Conservation (phyloP, 2,329 filamentous ascomycete genomes). For the Laburnicola sp. region DNA sequence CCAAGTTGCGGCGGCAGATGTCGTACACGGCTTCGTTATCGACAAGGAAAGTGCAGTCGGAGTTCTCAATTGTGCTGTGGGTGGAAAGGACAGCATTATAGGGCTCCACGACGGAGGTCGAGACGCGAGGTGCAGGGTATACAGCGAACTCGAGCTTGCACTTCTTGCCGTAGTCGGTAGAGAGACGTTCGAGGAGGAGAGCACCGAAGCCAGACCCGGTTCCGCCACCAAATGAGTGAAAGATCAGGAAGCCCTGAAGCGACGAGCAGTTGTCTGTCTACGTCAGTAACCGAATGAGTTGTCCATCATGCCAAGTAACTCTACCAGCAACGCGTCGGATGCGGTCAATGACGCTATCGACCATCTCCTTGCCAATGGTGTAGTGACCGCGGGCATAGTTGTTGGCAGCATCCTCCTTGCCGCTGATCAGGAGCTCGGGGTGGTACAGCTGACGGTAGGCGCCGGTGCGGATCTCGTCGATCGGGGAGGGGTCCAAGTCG, state of each 20-base stretch:
- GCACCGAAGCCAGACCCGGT: conserved; percentile 74
- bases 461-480: conserved; percentile 73
- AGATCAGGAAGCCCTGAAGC: conserved; percentile 73
- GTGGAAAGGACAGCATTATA: conserved; percentile 75
- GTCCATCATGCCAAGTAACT: conserved; percentile 22
- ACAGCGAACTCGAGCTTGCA: conserved; percentile 75
- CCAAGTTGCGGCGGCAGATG: conserved; percentile 72
- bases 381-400: conserved; percentile 78
- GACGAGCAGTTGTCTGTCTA: conserved; percentile 69
- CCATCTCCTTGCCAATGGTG: conserved; percentile 76
- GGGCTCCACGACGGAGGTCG: conserved; percentile 71
- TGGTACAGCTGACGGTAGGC: conserved; percentile 71
- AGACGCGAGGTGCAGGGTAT: conserved; percentile 70
- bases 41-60: conserved; percentile 77
- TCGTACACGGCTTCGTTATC: conserved; percentile 77
- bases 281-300: conserved; percentile 9
- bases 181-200: conserved; percentile 71
- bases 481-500: conserved; percentile 72
- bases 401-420: conserved; percentile 77
- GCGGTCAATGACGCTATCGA: conserved; percentile 69
- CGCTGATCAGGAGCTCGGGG: conserved; percentile 71
- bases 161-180: conserved; percentile 76
- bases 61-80: conserved; percentile 75
- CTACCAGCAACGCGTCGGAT: conserved; percentile 70
- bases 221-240: conserved; percentile 74